Percentiles rank a stretch among this genome's conserved stretches.
phyloP scores from a whole-genome alignment of 2,329 filamentous ascomycete genomes.

The Aspergillus ochraceoroseus region DNA sequence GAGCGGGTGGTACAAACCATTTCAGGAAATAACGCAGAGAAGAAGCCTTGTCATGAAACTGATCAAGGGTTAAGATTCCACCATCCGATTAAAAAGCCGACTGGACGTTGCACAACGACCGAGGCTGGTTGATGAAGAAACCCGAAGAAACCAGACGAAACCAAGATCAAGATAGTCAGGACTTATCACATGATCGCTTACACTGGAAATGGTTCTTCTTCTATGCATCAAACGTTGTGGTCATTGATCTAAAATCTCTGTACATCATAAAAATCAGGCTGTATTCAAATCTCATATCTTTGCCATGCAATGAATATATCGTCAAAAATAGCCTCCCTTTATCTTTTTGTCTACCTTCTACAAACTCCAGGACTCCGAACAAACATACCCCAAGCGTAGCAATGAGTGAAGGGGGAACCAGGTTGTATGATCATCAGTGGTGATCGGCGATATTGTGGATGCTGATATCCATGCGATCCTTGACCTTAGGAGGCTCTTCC shows the following conservation, averaged over 20 bases:
- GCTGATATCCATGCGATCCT: slow-evolving; percentile 56
- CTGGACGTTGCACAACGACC: too few species aligned
- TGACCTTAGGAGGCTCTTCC: slow-evolving; percentile 41
- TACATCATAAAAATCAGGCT: neutral
- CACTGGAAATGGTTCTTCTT: neutral
- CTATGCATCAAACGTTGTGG: neutral
- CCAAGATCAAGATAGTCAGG: too few species aligned
- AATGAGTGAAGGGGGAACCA: neutral
- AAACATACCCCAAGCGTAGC: slow-evolving; percentile 2
- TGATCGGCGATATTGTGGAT: slow-evolving; percentile 55
- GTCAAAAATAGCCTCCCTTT: slow-evolving; percentile 17
- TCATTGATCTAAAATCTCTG: neutral
- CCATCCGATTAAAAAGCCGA: too few species aligned
- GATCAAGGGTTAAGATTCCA: too few species aligned
- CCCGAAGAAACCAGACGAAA: too few species aligned
- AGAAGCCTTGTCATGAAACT: too few species aligned
- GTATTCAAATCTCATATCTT: slow-evolving; percentile 9
- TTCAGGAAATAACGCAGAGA: neutral
- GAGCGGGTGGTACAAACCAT: slow-evolving; percentile 32
- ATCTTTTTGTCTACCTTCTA: slow-evolving; percentile 19
- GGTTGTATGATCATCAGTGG: slow-evolving; percentile 27
- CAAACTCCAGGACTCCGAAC: slow-evolving; percentile 24
- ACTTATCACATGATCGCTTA: slow-evolving; percentile 4
- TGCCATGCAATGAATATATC: slow-evolving; percentile 16
- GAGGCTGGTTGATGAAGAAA: too few species aligned